A percentile compares a stretch with the other conserved stretches of the same genome.
Evolutionary conservation across 208 protist genomes (phyloP).

Genomic region (Angomonas ambiguus): DNA sequence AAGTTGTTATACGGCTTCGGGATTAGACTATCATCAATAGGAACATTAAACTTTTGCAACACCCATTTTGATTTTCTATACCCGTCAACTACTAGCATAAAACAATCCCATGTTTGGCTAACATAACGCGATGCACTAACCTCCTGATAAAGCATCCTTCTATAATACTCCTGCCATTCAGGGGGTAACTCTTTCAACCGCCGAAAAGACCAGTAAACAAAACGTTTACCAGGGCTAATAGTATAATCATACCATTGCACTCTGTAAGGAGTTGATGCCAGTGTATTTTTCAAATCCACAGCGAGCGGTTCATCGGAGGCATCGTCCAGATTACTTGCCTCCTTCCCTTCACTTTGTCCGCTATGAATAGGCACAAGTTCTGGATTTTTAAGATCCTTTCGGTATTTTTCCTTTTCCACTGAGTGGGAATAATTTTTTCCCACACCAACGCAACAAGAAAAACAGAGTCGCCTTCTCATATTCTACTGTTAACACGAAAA

Average conservation of each 20-base stretch:
- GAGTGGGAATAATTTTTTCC: background rate
- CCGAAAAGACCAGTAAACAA: slow-evolving; percentile 82
- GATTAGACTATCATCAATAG: slow-evolving; percentile 74
- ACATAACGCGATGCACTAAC: slow-evolving; percentile 69
- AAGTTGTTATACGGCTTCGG: slow-evolving; percentile 88
- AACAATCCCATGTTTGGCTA: slow-evolving; percentile 86
- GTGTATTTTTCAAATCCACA: slow-evolving; percentile 49
- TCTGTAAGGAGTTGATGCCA: slow-evolving; percentile 50
- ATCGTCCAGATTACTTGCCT: background rate
- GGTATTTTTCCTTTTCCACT: background rate
- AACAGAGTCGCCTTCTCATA: too few species aligned
- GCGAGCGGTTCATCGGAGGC: slow-evolving; percentile 47
- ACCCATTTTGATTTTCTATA: slow-evolving; percentile 87
- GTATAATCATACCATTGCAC: slow-evolving; percentile 71
- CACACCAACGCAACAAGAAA: too few species aligned
- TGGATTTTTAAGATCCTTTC: background rate
- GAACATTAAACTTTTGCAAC: slow-evolving; percentile 69
- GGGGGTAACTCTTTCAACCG: slow-evolving; percentile 70
- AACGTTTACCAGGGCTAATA: slow-evolving; percentile 72
- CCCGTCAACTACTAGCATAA: slow-evolving; percentile 89
- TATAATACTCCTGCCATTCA: slow-evolving; percentile 85
- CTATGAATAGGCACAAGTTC: slow-evolving; percentile 20
- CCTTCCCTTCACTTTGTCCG: background rate
- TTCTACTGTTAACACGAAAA: too few species aligned
- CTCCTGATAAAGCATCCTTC: slow-evolving; percentile 83